Evolutionary conservation across 2,329 filamentous ascomycete genomes (phyloP).

Genomic region (Emericellopsis atlantica): DNA sequence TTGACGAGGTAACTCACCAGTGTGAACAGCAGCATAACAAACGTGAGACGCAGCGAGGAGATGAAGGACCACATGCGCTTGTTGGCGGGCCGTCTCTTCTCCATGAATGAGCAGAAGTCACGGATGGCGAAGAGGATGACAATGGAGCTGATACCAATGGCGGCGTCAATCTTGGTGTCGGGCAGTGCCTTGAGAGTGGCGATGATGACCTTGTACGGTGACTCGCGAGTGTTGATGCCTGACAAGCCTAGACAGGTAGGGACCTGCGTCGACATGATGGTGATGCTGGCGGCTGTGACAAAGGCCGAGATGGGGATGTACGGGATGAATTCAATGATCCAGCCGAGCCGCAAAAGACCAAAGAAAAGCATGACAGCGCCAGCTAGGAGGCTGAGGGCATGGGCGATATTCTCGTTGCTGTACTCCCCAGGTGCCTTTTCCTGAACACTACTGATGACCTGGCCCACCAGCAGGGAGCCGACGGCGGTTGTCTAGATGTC

Average conservation of each 20-base stretch:
- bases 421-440: conserved; percentile 18
- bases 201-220: conserved; percentile 31
- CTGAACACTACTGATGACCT: conserved; percentile 26
- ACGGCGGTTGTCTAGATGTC: conserved; percentile 38
- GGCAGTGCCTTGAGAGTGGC: conserved; percentile 25
- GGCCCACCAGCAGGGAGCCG: conserved; percentile 36
- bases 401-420: conserved; percentile 25
- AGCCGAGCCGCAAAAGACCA: conserved; percentile 33
- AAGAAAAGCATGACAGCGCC: conserved; percentile 29
- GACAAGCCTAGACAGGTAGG: conserved; percentile 28
- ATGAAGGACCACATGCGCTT: conserved; percentile 60
- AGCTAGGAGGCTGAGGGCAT: conserved; percentile 29
- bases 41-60: conserved; percentile 62
- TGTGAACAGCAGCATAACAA: conserved; percentile 65
- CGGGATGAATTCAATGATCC: conserved; percentile 38
- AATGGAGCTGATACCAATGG: conserved; percentile 58
- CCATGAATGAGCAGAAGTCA: conserved; percentile 44
- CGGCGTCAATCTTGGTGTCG: conserved; percentile 48
- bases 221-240: conserved; percentile 28
- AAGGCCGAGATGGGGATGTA: conserved; percentile 36
- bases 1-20: conserved; percentile 60
- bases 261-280: conserved; percentile 34
- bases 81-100: conserved; percentile 44
- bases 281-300: conserved; percentile 36
- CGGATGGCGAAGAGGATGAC: conserved; percentile 54